Conservation (phyloP, 768 basidiomycete species). For the Leccinum ochraceum region DNA sequence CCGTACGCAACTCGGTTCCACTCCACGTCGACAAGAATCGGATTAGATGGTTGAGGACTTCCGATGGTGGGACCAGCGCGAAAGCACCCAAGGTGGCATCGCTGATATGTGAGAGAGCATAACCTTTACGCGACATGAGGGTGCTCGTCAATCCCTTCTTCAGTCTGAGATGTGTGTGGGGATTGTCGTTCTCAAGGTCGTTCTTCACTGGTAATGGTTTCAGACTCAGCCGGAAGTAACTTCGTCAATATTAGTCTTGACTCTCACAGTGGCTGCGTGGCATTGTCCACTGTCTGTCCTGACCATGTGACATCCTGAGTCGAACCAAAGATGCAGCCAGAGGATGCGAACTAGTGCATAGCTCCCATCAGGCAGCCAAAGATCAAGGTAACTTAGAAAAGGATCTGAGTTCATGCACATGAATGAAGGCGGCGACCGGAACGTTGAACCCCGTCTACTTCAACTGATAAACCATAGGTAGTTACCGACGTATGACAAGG, state of each 20-base stretch:
- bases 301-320: neutral
- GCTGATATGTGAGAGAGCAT: constrained; percentile 52
- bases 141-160: neutral
- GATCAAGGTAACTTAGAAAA: neutral
- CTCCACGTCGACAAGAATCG: constrained; percentile 82
- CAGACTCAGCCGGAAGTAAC: neutral
- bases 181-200: neutral
- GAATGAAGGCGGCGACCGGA: neutral
- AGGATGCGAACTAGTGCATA: neutral
- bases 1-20: constrained; percentile 75
- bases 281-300: neutral
- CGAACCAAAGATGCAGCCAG: too few species aligned
- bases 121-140: constrained; percentile 55
- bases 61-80: constrained; percentile 54
- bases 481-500: neutral
- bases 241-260: neutral
- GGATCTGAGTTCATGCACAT: neutral
- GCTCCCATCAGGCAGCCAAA: neutral
- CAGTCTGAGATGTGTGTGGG: neutral
- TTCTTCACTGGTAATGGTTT: neutral
- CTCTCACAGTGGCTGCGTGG: neutral
- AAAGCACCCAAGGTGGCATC: constrained; percentile 69
- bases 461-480: neutral
- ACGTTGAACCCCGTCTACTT: neutral
- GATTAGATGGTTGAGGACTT: constrained; percentile 69